Percentiles rank a stretch among this genome's conserved stretches.
phyloP scores from a whole-genome alignment of 306 rosid genomes.

The Abrus precatorius region DNA sequence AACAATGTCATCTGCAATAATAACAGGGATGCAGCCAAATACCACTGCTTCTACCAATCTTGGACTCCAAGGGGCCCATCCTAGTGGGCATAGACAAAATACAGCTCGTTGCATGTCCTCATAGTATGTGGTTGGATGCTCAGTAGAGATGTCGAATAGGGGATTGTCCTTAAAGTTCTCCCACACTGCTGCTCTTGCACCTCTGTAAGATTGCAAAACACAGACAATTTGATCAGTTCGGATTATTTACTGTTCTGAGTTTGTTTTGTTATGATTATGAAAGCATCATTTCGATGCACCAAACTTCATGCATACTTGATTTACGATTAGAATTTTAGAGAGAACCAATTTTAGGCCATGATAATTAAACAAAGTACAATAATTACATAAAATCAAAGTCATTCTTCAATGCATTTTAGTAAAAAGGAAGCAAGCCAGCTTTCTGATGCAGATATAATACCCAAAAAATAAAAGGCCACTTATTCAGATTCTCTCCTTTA shows the following conservation, averaged over 20 bases:
- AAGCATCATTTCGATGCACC: conserved; percentile 29
- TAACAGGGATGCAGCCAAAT: conserved; percentile 97
- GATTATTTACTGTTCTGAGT: conserved; percentile 22
- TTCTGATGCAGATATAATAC: conserved; percentile 34
- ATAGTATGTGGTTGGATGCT: conserved; percentile 93
- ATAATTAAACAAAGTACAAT: neutral
- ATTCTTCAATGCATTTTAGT: neutral
- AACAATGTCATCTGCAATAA: conserved; percentile 94
- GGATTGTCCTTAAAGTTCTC: conserved; percentile 98
- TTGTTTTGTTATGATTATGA: conserved; percentile 20
- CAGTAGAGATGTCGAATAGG: conserved; percentile 88
- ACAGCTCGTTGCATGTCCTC: conserved; percentile 99
- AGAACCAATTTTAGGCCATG: conserved; percentile 18
- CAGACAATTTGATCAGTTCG: conserved; percentile 1
- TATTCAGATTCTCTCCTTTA: conserved; percentile 15
- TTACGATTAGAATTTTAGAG: conserved; percentile 10
- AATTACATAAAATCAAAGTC: conserved; percentile 5
- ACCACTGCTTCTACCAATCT: conserved; percentile 95
- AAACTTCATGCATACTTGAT: neutral
- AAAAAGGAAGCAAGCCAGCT: conserved; percentile 3
- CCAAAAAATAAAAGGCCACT: conserved; percentile 13
- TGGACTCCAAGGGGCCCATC: conserved; percentile 99
- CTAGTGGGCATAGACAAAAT: conserved; percentile 95
- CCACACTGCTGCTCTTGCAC: conserved; percentile 97
- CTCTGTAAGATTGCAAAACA: conserved; percentile 60